Conservation (phyloP, 2,329 filamentous ascomycete species). For the Cladophialophora chaetospira region DNA sequence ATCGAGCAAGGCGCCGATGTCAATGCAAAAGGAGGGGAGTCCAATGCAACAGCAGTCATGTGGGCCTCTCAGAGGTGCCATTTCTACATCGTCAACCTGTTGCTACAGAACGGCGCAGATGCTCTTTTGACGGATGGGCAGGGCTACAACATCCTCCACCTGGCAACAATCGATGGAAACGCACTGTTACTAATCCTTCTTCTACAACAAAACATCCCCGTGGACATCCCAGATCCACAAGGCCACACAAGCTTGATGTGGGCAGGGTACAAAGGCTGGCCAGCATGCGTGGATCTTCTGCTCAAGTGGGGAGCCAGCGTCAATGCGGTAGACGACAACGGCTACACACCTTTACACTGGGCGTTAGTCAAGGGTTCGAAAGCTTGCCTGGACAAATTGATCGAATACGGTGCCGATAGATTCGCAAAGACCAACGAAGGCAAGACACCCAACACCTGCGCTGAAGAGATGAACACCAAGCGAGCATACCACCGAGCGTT, state of each 20-base stretch:
- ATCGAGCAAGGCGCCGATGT: conserved; percentile 84
- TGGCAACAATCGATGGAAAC: conserved; percentile 96
- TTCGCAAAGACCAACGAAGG: conserved; percentile 87
- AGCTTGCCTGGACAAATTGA: conserved; percentile 85
- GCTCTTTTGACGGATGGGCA: conserved; percentile 89
- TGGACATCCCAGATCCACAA: conserved; percentile 85
- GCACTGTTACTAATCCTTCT: conserved; percentile 85
- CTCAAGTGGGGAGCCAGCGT: conserved; percentile 94
- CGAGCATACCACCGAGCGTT: conserved; percentile 81
- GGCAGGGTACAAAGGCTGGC: conserved; percentile 97
- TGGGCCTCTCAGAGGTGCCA: conserved; percentile 97
- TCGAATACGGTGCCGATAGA: conserved; percentile 93
- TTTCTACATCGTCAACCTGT: conserved; percentile 92
- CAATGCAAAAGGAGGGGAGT: conserved; percentile 93
- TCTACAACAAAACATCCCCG: conserved; percentile 90
- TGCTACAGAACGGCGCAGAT: conserved; percentile 89
- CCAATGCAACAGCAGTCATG: conserved; percentile 87
- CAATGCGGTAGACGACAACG: conserved; percentile 84
- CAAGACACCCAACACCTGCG: conserved; percentile 85
- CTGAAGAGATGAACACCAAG: conserved; percentile 84
- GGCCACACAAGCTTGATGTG: conserved; percentile 97
- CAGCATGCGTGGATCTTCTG: conserved; percentile 87
- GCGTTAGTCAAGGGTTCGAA: conserved; percentile 90
- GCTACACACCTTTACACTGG: conserved; percentile 95
- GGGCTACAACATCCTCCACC: conserved; percentile 96